phyloP scores from a whole-genome alignment of 441 rosid genomes.

The Syzygium malaccense region DNA sequence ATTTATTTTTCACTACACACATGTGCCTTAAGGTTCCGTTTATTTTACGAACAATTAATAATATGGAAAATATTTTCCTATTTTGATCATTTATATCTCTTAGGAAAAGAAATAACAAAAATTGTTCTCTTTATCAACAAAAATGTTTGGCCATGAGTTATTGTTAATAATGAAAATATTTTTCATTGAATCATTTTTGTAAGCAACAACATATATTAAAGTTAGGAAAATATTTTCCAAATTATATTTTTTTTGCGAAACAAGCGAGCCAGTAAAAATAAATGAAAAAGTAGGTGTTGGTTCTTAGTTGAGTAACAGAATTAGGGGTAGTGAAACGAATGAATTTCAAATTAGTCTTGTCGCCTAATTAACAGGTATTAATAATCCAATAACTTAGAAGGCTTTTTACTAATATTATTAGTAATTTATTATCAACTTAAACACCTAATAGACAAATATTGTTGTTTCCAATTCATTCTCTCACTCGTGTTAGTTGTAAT shows the following conservation, averaged over 20 bases:
- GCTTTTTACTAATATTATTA: not conserved
- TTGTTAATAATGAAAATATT: not conserved
- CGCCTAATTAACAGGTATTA: not conserved
- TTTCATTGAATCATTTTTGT: not conserved
- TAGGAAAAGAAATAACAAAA: not conserved
- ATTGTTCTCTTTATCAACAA: not conserved
- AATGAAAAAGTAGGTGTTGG: not conserved
- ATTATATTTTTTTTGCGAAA: not conserved
- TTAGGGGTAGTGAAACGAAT: not conserved
- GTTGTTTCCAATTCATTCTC: not conserved
- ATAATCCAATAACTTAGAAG: not conserved
- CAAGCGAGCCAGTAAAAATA: not conserved
- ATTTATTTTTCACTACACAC: not conserved
- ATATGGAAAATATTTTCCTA: not conserved
- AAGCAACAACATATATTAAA: not conserved
- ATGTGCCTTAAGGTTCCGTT: not conserved
- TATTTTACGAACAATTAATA: not conserved
- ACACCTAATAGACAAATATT: not conserved
- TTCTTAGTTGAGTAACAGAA: not conserved
- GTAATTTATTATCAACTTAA: not conserved
- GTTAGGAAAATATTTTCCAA: not conserved
- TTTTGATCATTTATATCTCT: not conserved
- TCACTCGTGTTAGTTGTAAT: not conserved
- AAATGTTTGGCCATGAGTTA: not conserved
- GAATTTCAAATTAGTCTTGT: not conserved